Evolutionary conservation across 805 yeast genomes (phyloP), one percentile per base, ranked within the genome.

Genomic region (Wickerhamomyces pijperi): DNA sequence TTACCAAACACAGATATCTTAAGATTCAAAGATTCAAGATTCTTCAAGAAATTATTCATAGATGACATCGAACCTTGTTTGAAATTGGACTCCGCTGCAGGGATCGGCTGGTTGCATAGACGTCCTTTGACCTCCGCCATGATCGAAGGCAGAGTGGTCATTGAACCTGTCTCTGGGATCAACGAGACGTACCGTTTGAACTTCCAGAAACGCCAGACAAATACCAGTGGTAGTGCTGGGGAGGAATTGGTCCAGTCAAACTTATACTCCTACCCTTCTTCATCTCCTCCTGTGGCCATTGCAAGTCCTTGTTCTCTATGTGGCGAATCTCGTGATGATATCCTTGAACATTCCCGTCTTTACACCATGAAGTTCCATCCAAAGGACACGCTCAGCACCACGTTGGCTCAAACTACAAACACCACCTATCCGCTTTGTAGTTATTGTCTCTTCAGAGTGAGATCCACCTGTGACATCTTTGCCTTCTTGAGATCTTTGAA

Each of bases 81-180:
- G 32, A 70, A 75, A 45, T 58, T 82, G 19, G 88, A 81, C 42
- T 54, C 60, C 33, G 78, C 88, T 0, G 76, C 79, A 2, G 77
- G 80, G 15, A 57, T 79, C 37, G 67, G 79, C 20, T 78, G 78
- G 74, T 68, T 78, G 41, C 74, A 67, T 37, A 70, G 74, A 44
- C 68, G 82, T 40, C 61, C 76, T 12, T 69, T 88, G 40, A 65
- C 87, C 67, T 59, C 67, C 35, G 70, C 78, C 15, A 67, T 90
- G 45, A 71, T 82, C 25, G 96, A 87, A 38, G 94, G 94, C 3
- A 69, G 81, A 34, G 86, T 85, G 5, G 68, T 76, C 3, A 78
- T 90, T 32, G 95, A 87, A 58, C 98, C 98, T 0, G 72, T 88
- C 8, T 75, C 85, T 38, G 88, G 90, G 0, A 70, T 81, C 32